These are phyloP conservation scores for Suillus alpinus DNA, from an alignment of 768 basidiomycete species.

Conservation along the genomic window DNA sequence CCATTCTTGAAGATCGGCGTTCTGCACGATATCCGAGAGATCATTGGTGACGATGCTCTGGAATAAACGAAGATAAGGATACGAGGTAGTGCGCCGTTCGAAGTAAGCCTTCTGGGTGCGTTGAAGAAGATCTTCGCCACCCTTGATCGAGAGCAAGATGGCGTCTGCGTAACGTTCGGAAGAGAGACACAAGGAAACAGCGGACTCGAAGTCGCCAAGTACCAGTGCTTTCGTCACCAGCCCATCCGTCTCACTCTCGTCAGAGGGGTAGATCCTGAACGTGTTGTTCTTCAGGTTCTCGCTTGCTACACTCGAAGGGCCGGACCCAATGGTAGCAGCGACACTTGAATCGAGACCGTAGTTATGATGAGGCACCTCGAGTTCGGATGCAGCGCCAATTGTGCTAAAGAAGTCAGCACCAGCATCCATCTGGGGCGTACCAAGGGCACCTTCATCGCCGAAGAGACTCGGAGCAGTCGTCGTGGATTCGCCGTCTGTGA, in stretches of 20 bases:
- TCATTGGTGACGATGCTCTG: constrained; percentile 93
- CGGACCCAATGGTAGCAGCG: constrained; percentile 92
- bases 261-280: constrained; percentile 86
- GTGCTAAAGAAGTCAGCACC: constrained; percentile 89
- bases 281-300: constrained; percentile 73
- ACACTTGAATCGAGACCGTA: constrained; percentile 86
- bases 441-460: constrained; percentile 67
- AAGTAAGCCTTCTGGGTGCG: constrained; percentile 94
- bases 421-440: constrained; percentile 61
- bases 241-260: constrained; percentile 84
- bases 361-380: constrained; percentile 75
- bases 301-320: constrained; percentile 77
- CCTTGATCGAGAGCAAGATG: constrained; percentile 87
- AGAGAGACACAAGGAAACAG: constrained; percentile 88
- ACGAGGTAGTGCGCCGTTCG: constrained; percentile 66
- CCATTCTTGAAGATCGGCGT: constrained; percentile 94
- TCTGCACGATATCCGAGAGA: constrained; percentile 90
- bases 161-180: constrained; percentile 92
- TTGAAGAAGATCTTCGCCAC: constrained; percentile 81
- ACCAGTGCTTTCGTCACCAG: constrained; percentile 92
- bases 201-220: constrained; percentile 91
- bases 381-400: constrained; percentile 54
- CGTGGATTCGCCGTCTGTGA: constrained; percentile 70
- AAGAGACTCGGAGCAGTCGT: constrained; percentile 88
- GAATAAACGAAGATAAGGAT: constrained; percentile 91